Percentiles rank a stretch among this genome's conserved stretches.
phyloP scores from a whole-genome alignment of 768 basidiomycete genomes.

The Gyrodon lividus region DNA sequence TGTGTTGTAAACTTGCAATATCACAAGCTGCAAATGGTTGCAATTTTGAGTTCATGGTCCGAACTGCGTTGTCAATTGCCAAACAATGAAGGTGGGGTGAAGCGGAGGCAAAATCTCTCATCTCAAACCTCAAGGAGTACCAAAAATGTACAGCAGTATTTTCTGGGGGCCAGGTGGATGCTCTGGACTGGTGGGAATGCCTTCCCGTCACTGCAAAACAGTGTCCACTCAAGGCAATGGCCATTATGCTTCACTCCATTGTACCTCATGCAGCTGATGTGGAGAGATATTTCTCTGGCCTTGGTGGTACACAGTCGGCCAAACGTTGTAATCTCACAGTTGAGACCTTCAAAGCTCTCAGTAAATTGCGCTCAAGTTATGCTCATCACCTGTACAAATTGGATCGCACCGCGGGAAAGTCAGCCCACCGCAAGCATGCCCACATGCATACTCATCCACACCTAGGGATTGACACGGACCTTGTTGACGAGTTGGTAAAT shows the following conservation, averaged over 20 bases:
- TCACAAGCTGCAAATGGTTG: slow-evolving; percentile 16
- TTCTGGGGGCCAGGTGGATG: too few species aligned
- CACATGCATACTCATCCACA: too few species aligned
- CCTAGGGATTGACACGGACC: too few species aligned
- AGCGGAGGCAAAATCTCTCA: slow-evolving; percentile 14
- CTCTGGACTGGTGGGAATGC: too few species aligned
- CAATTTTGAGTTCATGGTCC: slow-evolving; percentile 16
- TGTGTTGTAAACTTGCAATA: slow-evolving; percentile 36
- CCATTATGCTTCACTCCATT: slow-evolving; percentile 22
- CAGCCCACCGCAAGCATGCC: too few species aligned
- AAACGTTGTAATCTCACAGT: slow-evolving; percentile 16
- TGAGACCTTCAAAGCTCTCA: neutral
- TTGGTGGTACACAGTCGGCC: slow-evolving; percentile 18
- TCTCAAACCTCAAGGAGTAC: slow-evolving; percentile 15
- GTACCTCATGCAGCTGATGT: slow-evolving; percentile 31
- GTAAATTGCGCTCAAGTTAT: too few species aligned
- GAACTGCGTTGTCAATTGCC: slow-evolving; percentile 19
- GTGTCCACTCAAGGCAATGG: slow-evolving; percentile 21
- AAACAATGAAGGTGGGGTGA: slow-evolving; percentile 27
- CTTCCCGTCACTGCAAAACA: too few species aligned
- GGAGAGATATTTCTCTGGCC: slow-evolving; percentile 23
- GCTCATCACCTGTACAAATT: too few species aligned
- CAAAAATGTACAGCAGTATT: slow-evolving; percentile 16
- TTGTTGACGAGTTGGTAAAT: too few species aligned
- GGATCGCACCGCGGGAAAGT: too few species aligned